Base-by-base conservation (phyloP, 192 early-diverging fungal genomes). In the Phlyctochytrium planicorne region DNA sequence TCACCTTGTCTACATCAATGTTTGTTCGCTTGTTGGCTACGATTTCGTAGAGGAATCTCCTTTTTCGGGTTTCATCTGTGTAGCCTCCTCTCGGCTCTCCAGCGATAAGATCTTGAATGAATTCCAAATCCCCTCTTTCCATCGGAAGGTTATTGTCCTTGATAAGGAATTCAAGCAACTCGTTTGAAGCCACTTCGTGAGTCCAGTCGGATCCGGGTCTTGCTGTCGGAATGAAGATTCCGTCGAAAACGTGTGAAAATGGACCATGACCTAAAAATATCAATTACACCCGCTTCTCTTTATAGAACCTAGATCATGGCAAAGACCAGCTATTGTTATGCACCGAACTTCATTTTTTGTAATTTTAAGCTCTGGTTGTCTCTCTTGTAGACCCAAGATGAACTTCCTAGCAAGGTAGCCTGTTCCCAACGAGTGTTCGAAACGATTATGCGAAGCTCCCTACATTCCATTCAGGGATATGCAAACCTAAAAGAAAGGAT, bases 171-270 rank as follows among this genome's bases (percentile, higher is more conserved):
- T 93, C 83, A 29, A 97, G 72, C 93, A 97, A 94, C 84, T 86
- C 89, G 73, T 91, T 86, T 0, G 91, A 93, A 0, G 86, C 92
- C 63, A 62, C 78, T 50, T 82, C 77, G 65, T 82, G 78, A 30
- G 68, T 70, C 84, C 84, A 86, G 30, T 76, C 16, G 57, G 55
- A 27, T 1, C 60, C 73, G 2, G 80, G 80, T 20, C 69, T 24
- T 17, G 73, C 75, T 1, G 74, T 67, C 32, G 91, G 91, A 67
- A 98, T 93, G 70, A 97, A 91, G 60, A 82, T 82, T 64, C 85
- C 87, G 69, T 99, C 97, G 87, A 99, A 99, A 16, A 96, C 80
- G 70, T 99, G 97, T 68, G 91, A 93, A 75, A 91, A 97, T 0
- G 95, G 94, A 10, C 96, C 96, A 76, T 98, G 96, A n/a, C 95